These are phyloP conservation scores for Lactarius psammicola DNA, from an alignment of 768 basidiomycete genomes.

Conservation along the genomic window DNA sequence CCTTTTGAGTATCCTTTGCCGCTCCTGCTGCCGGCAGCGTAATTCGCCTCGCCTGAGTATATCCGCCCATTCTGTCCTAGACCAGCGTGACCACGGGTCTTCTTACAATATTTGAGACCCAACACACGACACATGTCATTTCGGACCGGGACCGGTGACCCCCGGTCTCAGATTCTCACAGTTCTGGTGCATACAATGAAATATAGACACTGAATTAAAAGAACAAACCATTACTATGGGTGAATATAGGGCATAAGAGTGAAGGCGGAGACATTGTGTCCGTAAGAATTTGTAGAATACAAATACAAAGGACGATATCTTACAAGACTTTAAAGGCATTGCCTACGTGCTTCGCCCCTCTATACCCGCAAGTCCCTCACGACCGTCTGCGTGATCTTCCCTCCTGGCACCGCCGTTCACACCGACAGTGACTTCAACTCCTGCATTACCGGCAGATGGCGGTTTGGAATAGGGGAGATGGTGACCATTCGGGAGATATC, in stretches of 20 bases:
- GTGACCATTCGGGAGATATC: conserved; percentile 40
- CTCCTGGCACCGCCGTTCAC: conserved; percentile 28
- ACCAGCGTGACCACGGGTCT: conserved; percentile 7
- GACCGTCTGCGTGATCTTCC: conserved; percentile 23
- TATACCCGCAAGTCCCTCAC: conserved; percentile 25
- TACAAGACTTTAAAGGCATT: conserved; percentile 25
- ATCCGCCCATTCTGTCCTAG: not conserved
- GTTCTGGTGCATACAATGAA: conserved; percentile 8
- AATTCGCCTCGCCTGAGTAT: not conserved
- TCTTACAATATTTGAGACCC: not conserved
- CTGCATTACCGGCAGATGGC: conserved; percentile 37
- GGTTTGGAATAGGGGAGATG: conserved; percentile 43
- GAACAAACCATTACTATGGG: conserved; percentile 11
- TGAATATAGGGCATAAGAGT: not conserved
- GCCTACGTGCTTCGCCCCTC: conserved; percentile 26
- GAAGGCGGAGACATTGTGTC: conserved; percentile 4
- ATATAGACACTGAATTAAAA: conserved; percentile 17
- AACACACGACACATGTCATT: not conserved
- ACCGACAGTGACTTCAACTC: conserved; percentile 30
- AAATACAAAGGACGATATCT: conserved; percentile 24
- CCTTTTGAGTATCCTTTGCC: conserved; percentile 16
- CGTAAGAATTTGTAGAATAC: conserved; percentile 19
- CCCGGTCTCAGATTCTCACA: not conserved
- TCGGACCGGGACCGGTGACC: not conserved
- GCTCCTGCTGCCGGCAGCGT: not conserved